Percentiles rank a stretch among this genome's conserved stretches.
These are phyloP conservation scores for Cercospora sp. DNA, from an alignment of 2,329 filamentous ascomycete species.

Conservation along the genomic window DNA sequence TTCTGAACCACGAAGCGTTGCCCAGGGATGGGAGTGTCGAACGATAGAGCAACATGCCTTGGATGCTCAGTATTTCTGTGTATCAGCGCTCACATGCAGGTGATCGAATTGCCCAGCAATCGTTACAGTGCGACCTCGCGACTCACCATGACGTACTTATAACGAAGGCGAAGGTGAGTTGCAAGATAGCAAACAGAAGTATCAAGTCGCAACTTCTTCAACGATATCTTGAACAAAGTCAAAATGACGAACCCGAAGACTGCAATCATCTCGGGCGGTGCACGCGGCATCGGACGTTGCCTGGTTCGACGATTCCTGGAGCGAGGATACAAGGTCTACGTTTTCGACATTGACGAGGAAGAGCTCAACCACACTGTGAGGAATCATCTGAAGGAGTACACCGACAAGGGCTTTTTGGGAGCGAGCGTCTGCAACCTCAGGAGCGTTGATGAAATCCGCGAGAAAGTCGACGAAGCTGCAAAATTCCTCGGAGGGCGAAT, in stretches of 20 bases:
- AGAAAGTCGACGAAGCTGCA: slow-evolving; percentile 35
- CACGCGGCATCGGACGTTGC: slow-evolving; percentile 40
- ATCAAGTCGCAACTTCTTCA: not conserved
- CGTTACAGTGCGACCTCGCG: not conserved
- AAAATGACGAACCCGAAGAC: slow-evolving; percentile 17
- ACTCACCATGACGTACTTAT: slow-evolving; percentile 2
- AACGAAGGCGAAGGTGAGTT: not conserved
- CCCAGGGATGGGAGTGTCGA: not conserved
- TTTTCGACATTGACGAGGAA: slow-evolving; percentile 42
- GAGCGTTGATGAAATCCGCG: slow-evolving; percentile 36
- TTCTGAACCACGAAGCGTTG: not conserved
- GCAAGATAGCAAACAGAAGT: not conserved
- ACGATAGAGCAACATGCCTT: not conserved
- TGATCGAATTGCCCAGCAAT: not conserved
- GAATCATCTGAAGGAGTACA: slow-evolving; percentile 34
- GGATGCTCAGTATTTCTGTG: not conserved
- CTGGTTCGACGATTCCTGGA: slow-evolving; percentile 40
- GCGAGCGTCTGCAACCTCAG: slow-evolving; percentile 38
- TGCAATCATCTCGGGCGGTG: slow-evolving; percentile 37
- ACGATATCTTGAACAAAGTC: not conserved
- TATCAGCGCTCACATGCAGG: not conserved
- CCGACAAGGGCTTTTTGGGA: slow-evolving; percentile 20
- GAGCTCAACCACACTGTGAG: slow-evolving; percentile 41
- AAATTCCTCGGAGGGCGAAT: slow-evolving; percentile 38
- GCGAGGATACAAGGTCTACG: slow-evolving; percentile 42